Percentiles rank a stretch among this genome's conserved stretches.
These are phyloP conservation scores for Trifolium fragiferum DNA, from an alignment of 306 rosid species.

Conservation along the genomic window DNA sequence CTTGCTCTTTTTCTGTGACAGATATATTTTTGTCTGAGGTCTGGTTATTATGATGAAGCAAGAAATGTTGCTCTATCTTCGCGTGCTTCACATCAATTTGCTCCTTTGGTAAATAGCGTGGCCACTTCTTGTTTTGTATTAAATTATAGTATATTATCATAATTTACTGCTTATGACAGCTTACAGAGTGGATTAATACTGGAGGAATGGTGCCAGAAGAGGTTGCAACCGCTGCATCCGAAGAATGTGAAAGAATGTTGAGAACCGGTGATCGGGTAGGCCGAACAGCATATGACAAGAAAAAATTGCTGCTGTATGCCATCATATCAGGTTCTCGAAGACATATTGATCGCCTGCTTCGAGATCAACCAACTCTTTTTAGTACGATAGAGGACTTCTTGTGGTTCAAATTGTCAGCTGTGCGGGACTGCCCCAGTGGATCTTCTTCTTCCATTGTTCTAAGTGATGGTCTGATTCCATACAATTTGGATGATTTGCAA, in stretches of 20 bases:
- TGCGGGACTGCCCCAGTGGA: slow-evolving; percentile 78
- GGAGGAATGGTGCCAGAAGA: slow-evolving; percentile 82
- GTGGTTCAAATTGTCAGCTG: slow-evolving; percentile 96
- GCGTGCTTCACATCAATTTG: slow-evolving; percentile 86
- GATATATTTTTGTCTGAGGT: slow-evolving; percentile 96
- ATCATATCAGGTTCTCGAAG: slow-evolving; percentile 92
- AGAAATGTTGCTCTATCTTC: slow-evolving; percentile 82
- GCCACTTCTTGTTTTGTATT: slow-evolving; percentile 24
- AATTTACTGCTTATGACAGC: slow-evolving; percentile 60
- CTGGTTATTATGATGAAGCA: slow-evolving; percentile 94
- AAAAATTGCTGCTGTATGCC: slow-evolving; percentile 85
- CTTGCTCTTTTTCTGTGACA: slow-evolving; percentile 45
- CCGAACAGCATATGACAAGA: slow-evolving; percentile 91
- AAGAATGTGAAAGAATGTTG: slow-evolving; percentile 93
- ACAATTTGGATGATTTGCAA: slow-evolving; percentile 92
- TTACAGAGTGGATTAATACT: slow-evolving; percentile 88
- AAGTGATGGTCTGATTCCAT: slow-evolving; percentile 84
- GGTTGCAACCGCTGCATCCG: slow-evolving; percentile 74
- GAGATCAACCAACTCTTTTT: slow-evolving; percentile 82
- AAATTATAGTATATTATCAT: slow-evolving; percentile 36
- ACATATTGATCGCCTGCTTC: slow-evolving; percentile 84
- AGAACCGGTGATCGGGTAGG: slow-evolving; percentile 92
- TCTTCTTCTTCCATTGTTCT: slow-evolving; percentile 75
- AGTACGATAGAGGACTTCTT: slow-evolving; percentile 95
- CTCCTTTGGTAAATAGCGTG: slow-evolving; percentile 68